These are phyloP conservation scores for Pseudozyma sp. DNA, from an alignment of 1,284 basidiomycete species.

Conservation along the genomic window DNA sequence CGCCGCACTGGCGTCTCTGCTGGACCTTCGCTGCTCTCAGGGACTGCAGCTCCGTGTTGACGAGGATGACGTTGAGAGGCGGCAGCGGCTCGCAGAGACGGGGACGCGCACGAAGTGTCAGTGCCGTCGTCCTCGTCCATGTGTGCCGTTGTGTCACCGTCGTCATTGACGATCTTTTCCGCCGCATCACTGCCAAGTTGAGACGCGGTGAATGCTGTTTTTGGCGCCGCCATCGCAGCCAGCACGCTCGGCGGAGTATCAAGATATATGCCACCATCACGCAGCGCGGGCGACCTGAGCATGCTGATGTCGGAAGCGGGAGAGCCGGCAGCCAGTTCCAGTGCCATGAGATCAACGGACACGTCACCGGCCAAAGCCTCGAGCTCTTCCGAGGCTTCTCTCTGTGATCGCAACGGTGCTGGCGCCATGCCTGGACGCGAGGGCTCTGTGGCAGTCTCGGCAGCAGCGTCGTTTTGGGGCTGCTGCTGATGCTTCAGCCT, in stretches of 20 bases:
- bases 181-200: background rate
- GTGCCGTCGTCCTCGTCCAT: conserved; percentile 15
- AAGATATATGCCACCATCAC: background rate
- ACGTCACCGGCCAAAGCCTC: conserved; percentile 32
- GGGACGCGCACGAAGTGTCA: conserved; percentile 27
- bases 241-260: conserved; percentile 22
- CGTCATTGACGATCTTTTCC: background rate
- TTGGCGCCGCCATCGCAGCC: background rate
- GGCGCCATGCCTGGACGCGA: no score
- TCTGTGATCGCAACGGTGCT: background rate
- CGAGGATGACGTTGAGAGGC: conserved; percentile 21
- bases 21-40: background rate
- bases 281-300: conserved; percentile 16
- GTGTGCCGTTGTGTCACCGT: background rate
- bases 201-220: background rate
- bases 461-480: background rate
- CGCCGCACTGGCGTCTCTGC: conserved; percentile 21
- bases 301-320: conserved; percentile 31
- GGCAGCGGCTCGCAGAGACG: conserved; percentile 32
- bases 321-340: conserved; percentile 26
- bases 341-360: conserved; percentile 37
- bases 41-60: background rate
- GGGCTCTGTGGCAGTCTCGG: background rate
- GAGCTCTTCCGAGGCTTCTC: conserved; percentile 30
- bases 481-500: background rate